Evolutionary conservation across 1,284 basidiomycete species (phyloP).

Genomic region (Coniophora puteana): DNA sequence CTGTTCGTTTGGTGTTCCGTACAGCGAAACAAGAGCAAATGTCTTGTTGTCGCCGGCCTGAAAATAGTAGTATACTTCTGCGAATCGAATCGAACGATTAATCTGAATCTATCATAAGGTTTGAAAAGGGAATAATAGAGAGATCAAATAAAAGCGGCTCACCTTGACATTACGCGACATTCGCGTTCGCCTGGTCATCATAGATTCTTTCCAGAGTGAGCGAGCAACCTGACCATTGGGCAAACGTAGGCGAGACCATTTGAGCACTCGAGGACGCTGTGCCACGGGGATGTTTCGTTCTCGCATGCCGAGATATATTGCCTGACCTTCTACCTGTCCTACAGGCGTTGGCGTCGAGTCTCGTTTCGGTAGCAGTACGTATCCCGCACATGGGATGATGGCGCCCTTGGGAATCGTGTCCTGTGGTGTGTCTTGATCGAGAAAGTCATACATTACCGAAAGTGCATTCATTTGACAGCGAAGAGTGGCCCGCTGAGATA

Average conservation of each 20-base stretch:
- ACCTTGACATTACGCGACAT: conserved; percentile 20
- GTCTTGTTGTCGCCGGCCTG: neutral
- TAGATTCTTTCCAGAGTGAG: conserved; percentile 20
- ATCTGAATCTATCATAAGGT: conserved; percentile 6
- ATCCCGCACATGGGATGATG: neutral
- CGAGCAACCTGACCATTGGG: conserved; percentile 28
- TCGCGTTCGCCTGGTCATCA: conserved; percentile 16
- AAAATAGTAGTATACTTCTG: conserved; percentile 24
- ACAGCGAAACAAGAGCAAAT: conserved; percentile 18
- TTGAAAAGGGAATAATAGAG: no score
- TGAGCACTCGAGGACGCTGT: neutral
- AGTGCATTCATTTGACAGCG: neutral
- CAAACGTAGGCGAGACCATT: conserved; percentile 24
- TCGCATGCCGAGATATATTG: conserved; percentile 3
- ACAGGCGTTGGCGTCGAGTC: neutral
- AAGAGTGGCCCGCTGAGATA: neutral
- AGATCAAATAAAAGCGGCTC: no score
- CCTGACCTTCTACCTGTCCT: conserved; percentile 8
- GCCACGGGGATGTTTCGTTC: neutral
- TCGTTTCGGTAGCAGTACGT: conserved; percentile 4
- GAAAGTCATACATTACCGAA: neutral
- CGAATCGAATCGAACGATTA: conserved; percentile 10
- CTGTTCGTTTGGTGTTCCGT: conserved; percentile 13
- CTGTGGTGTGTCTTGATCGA: neutral
- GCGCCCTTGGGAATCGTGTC: neutral